These are phyloP conservation scores for Microbotryum saponariae DNA, from an alignment of 1,284 basidiomycete genomes.

Conservation along the genomic window DNA sequence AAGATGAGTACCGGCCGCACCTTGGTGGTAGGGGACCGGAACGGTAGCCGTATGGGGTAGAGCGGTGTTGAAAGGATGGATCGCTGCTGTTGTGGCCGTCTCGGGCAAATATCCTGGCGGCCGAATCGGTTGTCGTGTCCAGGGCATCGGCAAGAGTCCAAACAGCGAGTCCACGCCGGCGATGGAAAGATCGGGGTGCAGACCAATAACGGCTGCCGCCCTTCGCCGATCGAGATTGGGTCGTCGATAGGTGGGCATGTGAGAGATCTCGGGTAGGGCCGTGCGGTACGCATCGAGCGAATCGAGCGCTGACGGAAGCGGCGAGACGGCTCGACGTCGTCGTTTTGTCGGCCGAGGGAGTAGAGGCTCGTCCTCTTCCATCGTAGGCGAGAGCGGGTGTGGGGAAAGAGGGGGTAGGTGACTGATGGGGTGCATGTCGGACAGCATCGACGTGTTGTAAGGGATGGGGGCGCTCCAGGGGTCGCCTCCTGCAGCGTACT, in stretches of 20 bases:
- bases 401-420: slow-evolving; percentile 17
- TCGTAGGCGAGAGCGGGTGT: slow-evolving; percentile 7
- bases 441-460: slow-evolving; percentile 18
- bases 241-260: slow-evolving; percentile 10
- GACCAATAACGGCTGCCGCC: slow-evolving; percentile 19
- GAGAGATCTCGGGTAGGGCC: slow-evolving; percentile 4
- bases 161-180: slow-evolving; percentile 31
- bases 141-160: slow-evolving; percentile 26
- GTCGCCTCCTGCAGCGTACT: slow-evolving; percentile 7
- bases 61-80: slow-evolving; percentile 35
- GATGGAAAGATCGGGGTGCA: slow-evolving; percentile 24
- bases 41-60: slow-evolving; percentile 32
- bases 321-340: slow-evolving; percentile 16
- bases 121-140: slow-evolving; percentile 25
- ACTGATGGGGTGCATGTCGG: slow-evolving; percentile 7
- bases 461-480: slow-evolving; percentile 28
- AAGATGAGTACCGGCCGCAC: slow-evolving; percentile 14
- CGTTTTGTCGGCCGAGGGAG: not conserved
- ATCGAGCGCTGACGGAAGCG: slow-evolving; percentile 11
- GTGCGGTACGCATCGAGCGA: slow-evolving; percentile 5
- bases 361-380: not conserved
- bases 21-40: slow-evolving; percentile 30
- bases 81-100: slow-evolving; percentile 7
- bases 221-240: slow-evolving; percentile 16
- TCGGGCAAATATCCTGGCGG: slow-evolving; percentile 35